Base-by-base conservation (phyloP, 257 asterid genomes). In the Jacaranda copaia region DNA sequence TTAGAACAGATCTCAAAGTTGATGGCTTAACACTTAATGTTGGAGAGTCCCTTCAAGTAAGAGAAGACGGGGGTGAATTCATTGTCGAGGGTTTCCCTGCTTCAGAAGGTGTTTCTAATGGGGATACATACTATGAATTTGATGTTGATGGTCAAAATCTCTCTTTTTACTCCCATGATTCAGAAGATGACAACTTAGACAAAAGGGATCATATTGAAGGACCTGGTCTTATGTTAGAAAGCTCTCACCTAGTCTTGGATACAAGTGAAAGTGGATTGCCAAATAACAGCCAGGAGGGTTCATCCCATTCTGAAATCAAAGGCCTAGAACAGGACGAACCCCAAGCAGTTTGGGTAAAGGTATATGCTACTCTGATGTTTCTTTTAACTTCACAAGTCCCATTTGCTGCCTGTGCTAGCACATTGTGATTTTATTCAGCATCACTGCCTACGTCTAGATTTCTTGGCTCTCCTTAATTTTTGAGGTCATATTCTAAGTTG, bases 311-410 rank as follows among this genome's bases (percentile, higher is more conserved):
- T 0, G 90, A 82, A 70, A 80, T 82, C 57, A 84, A 80, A 77
- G 84, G 78, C 75, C 79, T 90, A n/a, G 95, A 88, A 84, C 83
- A 72, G 68, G 98, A 87, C 76, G 94, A 89, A 68, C 85, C 97
- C 62, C 83, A 85, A 74, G 97, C 99, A 19, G 97, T 96, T 69
- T 96, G 99, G 99, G 98, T 93, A 57, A 96, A 96, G 98, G 99
- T 96, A 85, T 46, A 63, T 52, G 75, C 73, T 66, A 20, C 39
- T 74, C 74, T 66, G 13, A 25, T 18, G 42, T 58, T 71, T 64
- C 39, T 76, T 48, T 48, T 51, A 73, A 25, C 19, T 16, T 64
- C 10, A 25, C 60, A 13, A 57, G 59, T 79, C 76, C 43, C 39
- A 55, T 49, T 61, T 63, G 72, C 42, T 66, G 52, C 70, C 55